Conservation (phyloP, 2,329 filamentous ascomycete species). For the Ciborinia camelliae region DNA sequence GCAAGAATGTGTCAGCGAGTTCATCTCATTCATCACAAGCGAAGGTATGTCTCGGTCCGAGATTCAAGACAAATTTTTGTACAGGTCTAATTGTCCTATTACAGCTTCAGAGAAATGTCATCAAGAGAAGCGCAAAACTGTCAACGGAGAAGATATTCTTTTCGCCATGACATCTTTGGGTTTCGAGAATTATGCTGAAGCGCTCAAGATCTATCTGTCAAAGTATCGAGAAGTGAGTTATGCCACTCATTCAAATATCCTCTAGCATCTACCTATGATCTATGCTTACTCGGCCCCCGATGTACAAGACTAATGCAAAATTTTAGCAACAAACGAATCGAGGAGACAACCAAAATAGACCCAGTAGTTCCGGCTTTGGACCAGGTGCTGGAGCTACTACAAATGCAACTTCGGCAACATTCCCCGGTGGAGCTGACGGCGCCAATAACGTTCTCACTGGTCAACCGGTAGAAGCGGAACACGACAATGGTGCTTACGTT, state of each 20-base stretch:
- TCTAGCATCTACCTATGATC: constrained; percentile 16
- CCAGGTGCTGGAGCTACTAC: constrained; percentile 41
- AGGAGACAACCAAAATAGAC: constrained; percentile 53
- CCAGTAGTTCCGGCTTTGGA: constrained; percentile 53
- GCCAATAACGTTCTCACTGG: constrained; percentile 38
- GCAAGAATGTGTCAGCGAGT: constrained; percentile 99
- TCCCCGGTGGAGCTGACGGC: constrained; percentile 34
- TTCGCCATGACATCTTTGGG: constrained; percentile 99
- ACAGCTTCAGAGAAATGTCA: constrained; percentile 98
- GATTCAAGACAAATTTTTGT: constrained; percentile 19
- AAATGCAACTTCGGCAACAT: constrained; percentile 35
- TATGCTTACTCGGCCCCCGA: constrained; percentile 13
- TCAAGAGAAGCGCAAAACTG: constrained; percentile 98
- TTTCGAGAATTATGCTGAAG: constrained; percentile 98
- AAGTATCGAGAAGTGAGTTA: constrained; percentile 92
- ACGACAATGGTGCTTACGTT: constrained; percentile 40
- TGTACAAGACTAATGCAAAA: constrained; percentile 14
- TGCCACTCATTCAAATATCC: constrained; percentile 10
- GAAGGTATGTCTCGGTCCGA: constrained; percentile 65
- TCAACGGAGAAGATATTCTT: constrained; percentile 97
- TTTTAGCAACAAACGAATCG: constrained; percentile 61
- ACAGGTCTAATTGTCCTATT: constrained; percentile 28
- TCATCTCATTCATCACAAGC: constrained; percentile 99
- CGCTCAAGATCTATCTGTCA: constrained; percentile 94
- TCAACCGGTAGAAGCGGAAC: constrained; percentile 36